Evolutionary conservation across 306 rosid species (phyloP).

Genomic region (Quercus bicolor): DNA sequence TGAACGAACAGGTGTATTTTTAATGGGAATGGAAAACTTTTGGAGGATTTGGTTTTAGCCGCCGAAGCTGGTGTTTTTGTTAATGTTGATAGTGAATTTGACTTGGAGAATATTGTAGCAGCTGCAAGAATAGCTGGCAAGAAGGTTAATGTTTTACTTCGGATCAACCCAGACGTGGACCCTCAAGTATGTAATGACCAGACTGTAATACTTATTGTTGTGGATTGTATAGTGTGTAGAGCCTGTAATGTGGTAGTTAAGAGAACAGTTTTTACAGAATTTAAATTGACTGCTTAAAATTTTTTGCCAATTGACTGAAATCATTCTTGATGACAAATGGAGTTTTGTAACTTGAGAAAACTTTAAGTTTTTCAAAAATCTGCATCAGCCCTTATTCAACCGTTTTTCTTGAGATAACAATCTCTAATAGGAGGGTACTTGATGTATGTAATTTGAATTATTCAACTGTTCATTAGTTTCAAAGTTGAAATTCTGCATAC

Average conservation of each 20-base stretch:
- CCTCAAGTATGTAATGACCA: conserved; percentile 60
- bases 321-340: neutral
- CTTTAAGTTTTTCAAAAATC: neutral
- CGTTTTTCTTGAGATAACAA: neutral
- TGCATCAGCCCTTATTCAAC: neutral
- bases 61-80: conserved; percentile 79
- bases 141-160: conserved; percentile 74
- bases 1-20: conserved; percentile 69
- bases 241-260: conserved; percentile 9
- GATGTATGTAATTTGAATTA: neutral
- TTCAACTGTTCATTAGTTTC: neutral
- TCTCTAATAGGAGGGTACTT: neutral
- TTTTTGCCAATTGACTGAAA: neutral
- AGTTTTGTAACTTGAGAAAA: neutral
- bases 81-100: conserved; percentile 91
- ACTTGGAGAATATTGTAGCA: conserved; percentile 77
- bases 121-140: conserved; percentile 76
- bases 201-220: neutral
- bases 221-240: neutral
- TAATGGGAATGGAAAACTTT: conserved; percentile 83
- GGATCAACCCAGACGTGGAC: conserved; percentile 91
- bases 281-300: neutral
- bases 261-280: neutral
- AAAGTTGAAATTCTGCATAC: neutral
- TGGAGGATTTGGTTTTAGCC: conserved; percentile 90